Evolutionary conservation across 805 yeast species (phyloP).

Genomic region (Myxozyma melibiosi): DNA sequence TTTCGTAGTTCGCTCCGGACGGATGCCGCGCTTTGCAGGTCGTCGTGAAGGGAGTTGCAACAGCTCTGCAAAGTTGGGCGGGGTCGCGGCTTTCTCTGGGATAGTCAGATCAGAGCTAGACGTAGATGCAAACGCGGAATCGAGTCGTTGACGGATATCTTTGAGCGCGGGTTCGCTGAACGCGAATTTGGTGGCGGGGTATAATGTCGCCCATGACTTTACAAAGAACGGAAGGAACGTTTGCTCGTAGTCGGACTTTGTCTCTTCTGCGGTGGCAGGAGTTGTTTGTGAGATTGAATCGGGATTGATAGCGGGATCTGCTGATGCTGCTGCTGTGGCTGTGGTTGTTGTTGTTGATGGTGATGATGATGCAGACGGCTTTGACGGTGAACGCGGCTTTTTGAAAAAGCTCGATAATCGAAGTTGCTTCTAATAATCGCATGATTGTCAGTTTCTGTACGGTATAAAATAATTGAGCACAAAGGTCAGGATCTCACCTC

Average conservation of each 20-base stretch:
- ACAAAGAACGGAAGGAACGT: constrained; percentile 42
- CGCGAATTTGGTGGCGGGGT: constrained; percentile 21
- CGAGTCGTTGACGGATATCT: constrained; percentile 1
- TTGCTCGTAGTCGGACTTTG: constrained; percentile 36
- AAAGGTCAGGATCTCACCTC: constrained; percentile 3
- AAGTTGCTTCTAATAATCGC: constrained; percentile 16
- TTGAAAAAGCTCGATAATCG: constrained; percentile 28
- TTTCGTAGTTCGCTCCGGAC: constrained; percentile 28
- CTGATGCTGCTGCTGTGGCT: background rate
- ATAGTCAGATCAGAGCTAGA: background rate
- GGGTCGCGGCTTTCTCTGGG: background rate
- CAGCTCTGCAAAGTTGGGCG: constrained; percentile 7
- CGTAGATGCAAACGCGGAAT: constrained; percentile 2
- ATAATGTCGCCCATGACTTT: constrained; percentile 36
- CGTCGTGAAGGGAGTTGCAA: background rate
- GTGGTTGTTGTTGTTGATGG: background rate
- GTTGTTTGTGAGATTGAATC: background rate
- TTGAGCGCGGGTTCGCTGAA: constrained; percentile 1
- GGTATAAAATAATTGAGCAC: constrained; percentile 1
- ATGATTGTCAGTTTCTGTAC: background rate
- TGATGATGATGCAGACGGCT: no score
- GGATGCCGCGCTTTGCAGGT: constrained; percentile 33
- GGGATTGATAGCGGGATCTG: background rate
- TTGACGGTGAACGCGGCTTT: constrained; percentile 9
- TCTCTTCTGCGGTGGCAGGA: background rate